Evolutionary conservation across 495 filamentous ascomycete species (phyloP), one percentile per base, ranked within the genome.

Genomic region (Xylaria intraflava): DNA sequence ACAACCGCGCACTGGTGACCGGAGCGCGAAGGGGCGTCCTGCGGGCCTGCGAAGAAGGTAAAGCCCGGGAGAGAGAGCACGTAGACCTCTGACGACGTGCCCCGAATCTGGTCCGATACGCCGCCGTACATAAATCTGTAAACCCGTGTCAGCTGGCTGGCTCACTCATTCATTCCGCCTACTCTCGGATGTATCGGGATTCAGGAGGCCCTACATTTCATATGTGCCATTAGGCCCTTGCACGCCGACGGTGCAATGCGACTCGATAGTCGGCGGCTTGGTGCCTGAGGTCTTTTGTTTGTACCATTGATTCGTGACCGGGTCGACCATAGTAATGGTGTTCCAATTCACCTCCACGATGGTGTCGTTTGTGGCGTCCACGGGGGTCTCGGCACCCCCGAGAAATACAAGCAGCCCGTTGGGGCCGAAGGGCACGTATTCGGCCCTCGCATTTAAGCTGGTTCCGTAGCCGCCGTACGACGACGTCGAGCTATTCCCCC

Each of bases 11-110:
- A 75, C 3, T 53, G 57, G 22, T 67, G 62, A 10, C 63, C 56
- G 3, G 57, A 60, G 0, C 71, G 64, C 19, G 48, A 43, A 4
- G 66, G 65, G 0, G 56, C 65, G 0, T 56, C 41, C 4, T 45
- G 26, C 3, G 64, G 45, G 4, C 65, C 62, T 30, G 61, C 59
- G 20, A 70, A 65, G 66, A 75, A 77, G 30, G 66, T 56, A 40
- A 77, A 78, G n/a, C 72, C 73, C 0, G 74, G 75, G 2, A 78
- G 51, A 38, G 68, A 71, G 11, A 77, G 64, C 14, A 78, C 61
- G 41, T 70, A 67, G 6, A 72, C 61, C 23, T 71, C 68, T 0
- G 59, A 35, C 27, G 66, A 61, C 0, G 49, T 24, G 11, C 27
- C 51, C 4, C 52, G 50, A 17, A 46, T 42, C 1, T 54, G 42